phyloP scores from a whole-genome alignment of 495 filamentous ascomycete species.

The Aspergillus baeticus region DNA sequence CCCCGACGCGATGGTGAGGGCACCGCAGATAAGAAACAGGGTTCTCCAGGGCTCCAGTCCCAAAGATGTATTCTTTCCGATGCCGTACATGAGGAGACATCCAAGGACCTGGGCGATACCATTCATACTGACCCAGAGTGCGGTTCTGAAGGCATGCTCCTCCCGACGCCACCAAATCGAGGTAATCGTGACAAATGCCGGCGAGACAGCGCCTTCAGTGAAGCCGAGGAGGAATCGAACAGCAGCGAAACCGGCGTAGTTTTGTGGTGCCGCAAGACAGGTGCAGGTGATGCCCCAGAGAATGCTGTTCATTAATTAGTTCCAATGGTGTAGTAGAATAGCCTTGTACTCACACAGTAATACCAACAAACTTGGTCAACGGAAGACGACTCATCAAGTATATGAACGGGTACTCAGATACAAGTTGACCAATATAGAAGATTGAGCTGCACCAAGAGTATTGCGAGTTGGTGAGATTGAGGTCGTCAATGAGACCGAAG shows the following conservation, averaged over 20 bases:
- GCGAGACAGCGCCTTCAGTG: constrained; percentile 46
- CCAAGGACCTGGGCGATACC: constrained; percentile 54
- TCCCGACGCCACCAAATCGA: constrained; percentile 43
- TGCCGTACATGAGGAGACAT: constrained; percentile 55
- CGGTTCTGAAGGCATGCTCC: constrained; percentile 43
- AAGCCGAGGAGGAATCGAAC: constrained; percentile 52
- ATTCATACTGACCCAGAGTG: constrained; percentile 54
- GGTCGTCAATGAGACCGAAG: constrained; percentile 52
- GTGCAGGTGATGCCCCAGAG: constrained; percentile 49
- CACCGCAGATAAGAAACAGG: constrained; percentile 48
- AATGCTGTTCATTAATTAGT: too few relatives aligned
- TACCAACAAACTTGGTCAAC: constrained; percentile 34
- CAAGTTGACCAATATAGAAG: constrained; percentile 50
- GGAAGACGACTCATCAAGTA: too few relatives aligned
- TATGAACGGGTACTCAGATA: too few relatives aligned
- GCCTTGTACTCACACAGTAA: too few relatives aligned
- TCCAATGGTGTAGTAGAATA: too few relatives aligned
- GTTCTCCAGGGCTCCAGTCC: constrained; percentile 50
- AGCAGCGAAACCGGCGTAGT: constrained; percentile 43
- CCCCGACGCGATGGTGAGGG: constrained; percentile 50
- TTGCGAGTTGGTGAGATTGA: constrained; percentile 47
- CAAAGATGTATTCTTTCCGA: constrained; percentile 39
- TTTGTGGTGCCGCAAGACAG: constrained; percentile 46
- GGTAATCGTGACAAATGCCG: constrained; percentile 26
- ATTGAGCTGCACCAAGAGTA: constrained; percentile 51